phyloP scores from a whole-genome alignment of 176 grass and related monocot species.

The Dactylis glomerata region DNA sequence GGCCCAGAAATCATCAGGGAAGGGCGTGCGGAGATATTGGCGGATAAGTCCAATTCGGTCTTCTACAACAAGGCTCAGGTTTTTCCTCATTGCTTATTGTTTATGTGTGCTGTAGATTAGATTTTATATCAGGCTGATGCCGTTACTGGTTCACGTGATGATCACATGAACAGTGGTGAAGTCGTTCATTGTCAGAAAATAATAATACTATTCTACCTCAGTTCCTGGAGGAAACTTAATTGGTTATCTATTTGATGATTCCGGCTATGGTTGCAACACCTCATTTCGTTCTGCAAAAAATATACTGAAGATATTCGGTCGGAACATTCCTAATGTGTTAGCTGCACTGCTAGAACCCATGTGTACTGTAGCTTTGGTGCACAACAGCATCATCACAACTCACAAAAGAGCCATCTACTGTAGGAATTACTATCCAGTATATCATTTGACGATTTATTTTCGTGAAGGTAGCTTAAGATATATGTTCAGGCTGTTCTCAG shows the following conservation, averaged over 20 bases:
- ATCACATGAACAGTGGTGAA: neutral
- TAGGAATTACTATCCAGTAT: neutral
- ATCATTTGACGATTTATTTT: neutral
- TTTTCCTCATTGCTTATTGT: neutral
- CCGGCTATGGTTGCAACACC: neutral
- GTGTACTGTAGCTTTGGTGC: neutral
- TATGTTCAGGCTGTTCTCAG: neutral
- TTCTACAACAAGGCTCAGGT: conserved; percentile 63
- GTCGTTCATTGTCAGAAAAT: neutral
- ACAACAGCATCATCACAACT: neutral
- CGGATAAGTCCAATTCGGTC: conserved; percentile 33
- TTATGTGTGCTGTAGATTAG: neutral
- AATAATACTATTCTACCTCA: neutral
- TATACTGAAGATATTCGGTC: neutral
- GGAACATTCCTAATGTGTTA: neutral
- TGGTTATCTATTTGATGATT: neutral
- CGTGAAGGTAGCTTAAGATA: neutral
- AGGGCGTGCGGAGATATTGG: conserved; percentile 49
- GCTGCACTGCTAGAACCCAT: neutral
- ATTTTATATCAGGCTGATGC: neutral
- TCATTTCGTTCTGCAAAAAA: neutral
- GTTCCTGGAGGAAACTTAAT: neutral
- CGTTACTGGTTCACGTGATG: neutral
- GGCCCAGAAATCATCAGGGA: conserved; percentile 27
- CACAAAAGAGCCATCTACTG: neutral